Percentiles rank a stretch among this genome's conserved stretches.
These are phyloP conservation scores for Ceratobasidium sp. DNA, from an alignment of 1,284 basidiomycete species.

Conservation along the genomic window DNA sequence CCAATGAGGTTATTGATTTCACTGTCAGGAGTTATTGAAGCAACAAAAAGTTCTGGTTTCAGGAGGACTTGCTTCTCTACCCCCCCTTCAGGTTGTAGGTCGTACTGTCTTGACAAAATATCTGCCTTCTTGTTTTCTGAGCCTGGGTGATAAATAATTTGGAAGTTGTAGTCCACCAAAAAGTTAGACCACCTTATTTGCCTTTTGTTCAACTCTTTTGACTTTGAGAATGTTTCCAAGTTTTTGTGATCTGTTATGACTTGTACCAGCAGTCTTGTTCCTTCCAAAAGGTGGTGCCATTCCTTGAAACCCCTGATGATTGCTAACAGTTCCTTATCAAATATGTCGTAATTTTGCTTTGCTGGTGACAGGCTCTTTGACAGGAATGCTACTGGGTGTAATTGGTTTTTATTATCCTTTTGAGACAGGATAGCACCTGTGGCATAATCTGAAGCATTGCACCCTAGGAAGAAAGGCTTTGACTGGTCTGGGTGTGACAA, in stretches of 20 bases:
- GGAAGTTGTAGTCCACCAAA: constrained; percentile 52
- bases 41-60: constrained; percentile 1
- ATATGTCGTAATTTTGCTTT: constrained; percentile 49
- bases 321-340: constrained; percentile 57
- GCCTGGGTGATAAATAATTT: constrained; percentile 53
- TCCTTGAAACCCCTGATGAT: constrained; percentile 51
- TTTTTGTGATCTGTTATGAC: no score
- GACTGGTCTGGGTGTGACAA: constrained; percentile 45
- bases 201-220: no score
- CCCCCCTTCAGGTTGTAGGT: constrained; percentile 46
- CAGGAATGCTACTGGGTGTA: constrained; percentile 46
- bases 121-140: constrained; percentile 46
- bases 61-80: background rate
- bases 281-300: constrained; percentile 53
- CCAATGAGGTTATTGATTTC: no score
- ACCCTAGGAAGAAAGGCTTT: constrained; percentile 43
- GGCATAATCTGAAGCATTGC: no score
- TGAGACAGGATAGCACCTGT: constrained; percentile 46
- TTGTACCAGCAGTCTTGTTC: constrained; percentile 43
- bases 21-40: background rate
- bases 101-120: constrained; percentile 51
- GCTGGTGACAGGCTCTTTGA: constrained; percentile 44
- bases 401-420: constrained; percentile 30
- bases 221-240: no score
- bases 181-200: no score